A percentile compares a stretch with the other conserved stretches of the same genome.
Evolutionary conservation across 495 filamentous ascomycete genomes (phyloP).

Genomic region (Lophiostoma macrostomum): DNA sequence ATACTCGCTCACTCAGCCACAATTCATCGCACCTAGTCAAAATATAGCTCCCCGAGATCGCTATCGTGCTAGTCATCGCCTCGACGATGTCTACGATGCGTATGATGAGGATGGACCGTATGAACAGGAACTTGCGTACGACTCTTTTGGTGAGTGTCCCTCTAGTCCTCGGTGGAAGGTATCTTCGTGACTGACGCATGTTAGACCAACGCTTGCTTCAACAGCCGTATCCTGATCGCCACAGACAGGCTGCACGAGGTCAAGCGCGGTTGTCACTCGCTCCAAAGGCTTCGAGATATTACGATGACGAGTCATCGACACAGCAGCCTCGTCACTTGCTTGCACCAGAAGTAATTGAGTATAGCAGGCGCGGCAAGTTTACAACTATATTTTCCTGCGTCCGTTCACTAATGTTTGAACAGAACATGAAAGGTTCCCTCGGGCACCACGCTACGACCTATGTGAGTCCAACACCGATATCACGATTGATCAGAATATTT

Average conservation of each 20-base stretch:
- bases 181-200: slow-evolving; percentile 4
- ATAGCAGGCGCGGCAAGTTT: no score
- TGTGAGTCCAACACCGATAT: slow-evolving; percentile 1
- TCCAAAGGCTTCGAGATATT: slow-evolving; percentile 7
- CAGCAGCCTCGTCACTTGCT: neutral
- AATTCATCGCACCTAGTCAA: slow-evolving; percentile 2
- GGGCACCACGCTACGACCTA: neutral
- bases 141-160: slow-evolving; percentile 49
- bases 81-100: slow-evolving; percentile 16
- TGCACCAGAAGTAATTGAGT: neutral
- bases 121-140: slow-evolving; percentile 37
- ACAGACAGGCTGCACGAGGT: slow-evolving; percentile 34
- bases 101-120: slow-evolving; percentile 32
- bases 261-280: slow-evolving; percentile 33
- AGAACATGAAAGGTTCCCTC: no score
- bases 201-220: slow-evolving; percentile 36
- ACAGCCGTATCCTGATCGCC: slow-evolving; percentile 28
- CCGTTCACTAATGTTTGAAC: no score
- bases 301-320: neutral
- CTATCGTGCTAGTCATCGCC: slow-evolving; percentile 11
- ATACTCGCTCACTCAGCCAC: slow-evolving; percentile 1
- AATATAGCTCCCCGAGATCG: slow-evolving; percentile 12
- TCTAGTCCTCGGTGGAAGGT: neutral
- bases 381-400: no score
- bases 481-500: no score